Evolutionary conservation across 2,329 filamentous ascomycete genomes (phyloP).

Genomic region (Monosporascus sp.): DNA sequence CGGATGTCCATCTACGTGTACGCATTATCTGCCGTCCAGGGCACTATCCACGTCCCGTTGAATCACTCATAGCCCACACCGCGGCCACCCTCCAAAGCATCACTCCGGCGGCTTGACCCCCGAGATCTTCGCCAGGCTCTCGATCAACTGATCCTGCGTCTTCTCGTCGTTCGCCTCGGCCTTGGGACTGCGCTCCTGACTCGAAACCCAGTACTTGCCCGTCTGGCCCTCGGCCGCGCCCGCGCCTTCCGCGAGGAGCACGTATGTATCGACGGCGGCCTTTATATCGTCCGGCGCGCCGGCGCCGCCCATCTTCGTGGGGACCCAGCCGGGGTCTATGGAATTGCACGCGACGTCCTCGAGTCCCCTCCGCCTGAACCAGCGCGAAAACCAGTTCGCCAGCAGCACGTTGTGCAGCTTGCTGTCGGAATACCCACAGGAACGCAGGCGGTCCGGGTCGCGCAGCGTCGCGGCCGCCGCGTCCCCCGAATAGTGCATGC

Average conservation of each 20-base stretch:
- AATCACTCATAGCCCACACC: background rate
- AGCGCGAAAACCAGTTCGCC: slow-evolving; percentile 47
- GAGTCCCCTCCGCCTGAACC: slow-evolving; percentile 28
- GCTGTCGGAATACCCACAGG: slow-evolving; percentile 43
- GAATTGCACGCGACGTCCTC: slow-evolving; percentile 37
- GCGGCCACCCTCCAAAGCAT: background rate
- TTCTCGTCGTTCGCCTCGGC: slow-evolving; percentile 29
- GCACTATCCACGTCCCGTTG: background rate
- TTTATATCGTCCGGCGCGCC: slow-evolving; percentile 43
- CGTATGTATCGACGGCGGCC: slow-evolving; percentile 42
- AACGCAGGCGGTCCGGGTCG: slow-evolving; percentile 30
- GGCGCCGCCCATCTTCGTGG: slow-evolving; percentile 49
- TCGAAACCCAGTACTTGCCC: slow-evolving; percentile 36
- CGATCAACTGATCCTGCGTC: slow-evolving; percentile 40
- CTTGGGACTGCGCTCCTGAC: slow-evolving; percentile 20
- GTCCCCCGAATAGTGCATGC: slow-evolving; percentile 46
- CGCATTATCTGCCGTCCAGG: no score
- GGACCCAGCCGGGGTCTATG: slow-evolving; percentile 50
- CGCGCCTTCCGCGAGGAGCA: slow-evolving; percentile 38
- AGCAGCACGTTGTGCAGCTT: slow-evolving; percentile 55
- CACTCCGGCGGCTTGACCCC: slow-evolving; percentile 6
- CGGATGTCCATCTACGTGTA: no score
- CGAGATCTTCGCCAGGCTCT: slow-evolving; percentile 24
- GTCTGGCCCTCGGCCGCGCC: slow-evolving; percentile 20
- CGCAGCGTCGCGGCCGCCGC: slow-evolving; percentile 30